phyloP scores from a whole-genome alignment of 1,284 basidiomycete species.

The Irpex sp. region DNA sequence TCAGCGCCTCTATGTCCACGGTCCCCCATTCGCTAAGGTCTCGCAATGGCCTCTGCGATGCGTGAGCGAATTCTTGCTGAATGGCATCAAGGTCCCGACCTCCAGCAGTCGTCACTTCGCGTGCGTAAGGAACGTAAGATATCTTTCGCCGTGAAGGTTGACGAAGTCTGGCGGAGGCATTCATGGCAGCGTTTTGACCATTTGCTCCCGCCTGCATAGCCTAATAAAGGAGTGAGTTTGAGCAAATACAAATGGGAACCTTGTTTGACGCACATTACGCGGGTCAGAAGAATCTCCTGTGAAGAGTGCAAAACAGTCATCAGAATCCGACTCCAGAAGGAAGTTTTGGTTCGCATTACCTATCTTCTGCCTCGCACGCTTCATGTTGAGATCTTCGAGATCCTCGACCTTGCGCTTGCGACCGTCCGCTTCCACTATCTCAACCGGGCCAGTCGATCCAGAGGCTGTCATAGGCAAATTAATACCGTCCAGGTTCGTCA shows the following conservation, averaged over 20 bases:
- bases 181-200: neutral
- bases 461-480: conserved; percentile 2
- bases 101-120: conserved; percentile 76
- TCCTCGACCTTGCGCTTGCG: conserved; percentile 67
- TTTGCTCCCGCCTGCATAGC: neutral
- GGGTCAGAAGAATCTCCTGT: conserved; percentile 24
- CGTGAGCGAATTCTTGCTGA: conserved; percentile 57
- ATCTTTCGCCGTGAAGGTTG: conserved; percentile 68
- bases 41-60: conserved; percentile 53
- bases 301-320: neutral
- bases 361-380: conserved; percentile 67
- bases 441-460: conserved; percentile 13
- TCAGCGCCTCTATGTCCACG: conserved; percentile 87
- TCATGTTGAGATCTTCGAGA: conserved; percentile 58
- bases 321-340: neutral
- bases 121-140: conserved; percentile 84
- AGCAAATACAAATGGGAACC: neutral
- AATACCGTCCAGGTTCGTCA: neutral
- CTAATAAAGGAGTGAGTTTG: neutral
- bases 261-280: conserved; percentile 16
- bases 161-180: conserved; percentile 8
- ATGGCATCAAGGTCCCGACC: conserved; percentile 81
- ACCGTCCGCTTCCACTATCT: conserved; percentile 47
- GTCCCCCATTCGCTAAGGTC: conserved; percentile 80
- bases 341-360: conserved; percentile 37